Conservation (phyloP, 2,329 filamentous ascomycete species). For the Nemania bipapillata region DNA sequence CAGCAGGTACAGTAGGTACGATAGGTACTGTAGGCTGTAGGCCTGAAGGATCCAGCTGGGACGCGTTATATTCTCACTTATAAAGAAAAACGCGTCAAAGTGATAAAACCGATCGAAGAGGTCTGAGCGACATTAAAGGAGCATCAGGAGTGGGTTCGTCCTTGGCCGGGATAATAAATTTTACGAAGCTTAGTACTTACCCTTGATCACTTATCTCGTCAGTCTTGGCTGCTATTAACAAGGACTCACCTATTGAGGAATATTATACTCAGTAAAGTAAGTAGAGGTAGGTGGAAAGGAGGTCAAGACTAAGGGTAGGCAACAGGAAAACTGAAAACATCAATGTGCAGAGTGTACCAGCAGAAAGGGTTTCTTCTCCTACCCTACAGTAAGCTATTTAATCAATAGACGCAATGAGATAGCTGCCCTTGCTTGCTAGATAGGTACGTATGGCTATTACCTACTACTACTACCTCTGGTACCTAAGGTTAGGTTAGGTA, state of each 20-base stretch:
- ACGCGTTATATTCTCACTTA: background rate
- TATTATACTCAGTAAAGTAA: background rate
- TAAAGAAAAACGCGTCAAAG: background rate
- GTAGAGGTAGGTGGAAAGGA: background rate
- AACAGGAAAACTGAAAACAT: background rate
- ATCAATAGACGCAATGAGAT: background rate
- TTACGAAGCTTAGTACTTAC: background rate
- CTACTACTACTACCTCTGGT: too few relatives aligned
- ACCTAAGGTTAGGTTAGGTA: too few relatives aligned
- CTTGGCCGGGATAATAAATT: constrained; percentile 1
- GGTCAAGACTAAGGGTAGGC: background rate
- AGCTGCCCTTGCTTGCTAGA: background rate
- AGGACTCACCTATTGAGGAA: background rate
- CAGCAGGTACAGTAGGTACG: constrained; percentile 1
- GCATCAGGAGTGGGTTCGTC: constrained; percentile 1
- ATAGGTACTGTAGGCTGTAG: background rate
- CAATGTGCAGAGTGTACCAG: background rate
- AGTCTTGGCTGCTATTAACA: constrained; percentile 9
- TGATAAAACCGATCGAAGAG: constrained; percentile 10
- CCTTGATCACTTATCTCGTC: background rate
- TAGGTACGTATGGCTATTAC: too few relatives aligned
- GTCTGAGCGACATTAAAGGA: constrained; percentile 34
- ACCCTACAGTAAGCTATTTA: background rate
- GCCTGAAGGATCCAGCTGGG: constrained; percentile 26
- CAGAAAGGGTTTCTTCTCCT: background rate